Percentiles rank a stretch among this genome's conserved stretches.
phyloP scores from a whole-genome alignment of 352 stramenopile species.

The Phytophthora ramorum region DNA sequence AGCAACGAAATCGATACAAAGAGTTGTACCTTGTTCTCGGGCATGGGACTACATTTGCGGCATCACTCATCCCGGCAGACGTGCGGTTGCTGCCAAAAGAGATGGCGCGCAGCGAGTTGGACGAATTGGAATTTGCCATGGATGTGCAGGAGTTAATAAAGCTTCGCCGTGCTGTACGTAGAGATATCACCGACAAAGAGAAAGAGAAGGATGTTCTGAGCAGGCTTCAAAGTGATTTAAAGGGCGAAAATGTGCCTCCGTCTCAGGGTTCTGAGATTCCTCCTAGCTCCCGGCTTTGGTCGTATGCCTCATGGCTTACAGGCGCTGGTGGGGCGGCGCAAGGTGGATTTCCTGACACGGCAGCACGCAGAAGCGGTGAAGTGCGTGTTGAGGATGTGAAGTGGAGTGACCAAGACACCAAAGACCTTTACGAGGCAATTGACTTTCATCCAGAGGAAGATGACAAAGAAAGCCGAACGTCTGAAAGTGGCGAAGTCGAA shows the following conservation, averaged over 20 bases:
- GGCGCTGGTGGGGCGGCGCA: slow-evolving; percentile 26
- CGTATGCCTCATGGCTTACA: slow-evolving; percentile 78
- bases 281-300: slow-evolving; percentile 65
- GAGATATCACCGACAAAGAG: slow-evolving; percentile 51
- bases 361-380: slow-evolving; percentile 14
- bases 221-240: slow-evolving; percentile 31
- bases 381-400: slow-evolving; percentile 58
- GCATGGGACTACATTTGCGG: slow-evolving; percentile 38
- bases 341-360: slow-evolving; percentile 6
- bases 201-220: slow-evolving; percentile 42
- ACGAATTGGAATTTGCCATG: slow-evolving; percentile 73
- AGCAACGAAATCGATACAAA: slow-evolving; percentile 59
- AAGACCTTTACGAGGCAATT: slow-evolving; percentile 82
- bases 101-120: slow-evolving; percentile 48
- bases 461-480: slow-evolving; percentile 21
- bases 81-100: slow-evolving; percentile 59
- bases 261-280: slow-evolving; percentile 32
- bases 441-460: slow-evolving; percentile 73
- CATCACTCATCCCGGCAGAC: slow-evolving; percentile 48
- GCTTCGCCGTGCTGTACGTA: slow-evolving; percentile 58
- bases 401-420: slow-evolving; percentile 88
- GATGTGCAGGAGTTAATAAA: slow-evolving; percentile 78
- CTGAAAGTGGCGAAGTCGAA: slow-evolving; percentile 31
- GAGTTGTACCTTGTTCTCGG: slow-evolving; percentile 59
- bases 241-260: slow-evolving; percentile 2